Evolutionary conservation across 148 eudicot species (phyloP).

Genomic region (Gaultheria prostrata): DNA sequence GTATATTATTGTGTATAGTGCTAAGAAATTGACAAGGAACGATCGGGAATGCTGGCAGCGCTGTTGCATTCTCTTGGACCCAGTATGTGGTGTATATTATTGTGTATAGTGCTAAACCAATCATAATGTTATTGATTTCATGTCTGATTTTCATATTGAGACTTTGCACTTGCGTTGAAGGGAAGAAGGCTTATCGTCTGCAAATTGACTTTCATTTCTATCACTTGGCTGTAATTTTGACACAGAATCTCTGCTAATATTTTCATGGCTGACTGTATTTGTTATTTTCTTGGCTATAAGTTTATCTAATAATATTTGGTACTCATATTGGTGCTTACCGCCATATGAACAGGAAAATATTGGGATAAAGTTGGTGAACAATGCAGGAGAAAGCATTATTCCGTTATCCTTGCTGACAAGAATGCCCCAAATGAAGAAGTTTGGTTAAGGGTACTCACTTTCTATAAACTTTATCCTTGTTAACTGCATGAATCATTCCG

Average conservation of each 20-base stretch:
- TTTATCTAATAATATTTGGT: background rate
- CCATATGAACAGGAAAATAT: constrained; percentile 54
- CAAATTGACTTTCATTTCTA: background rate
- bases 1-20: background rate
- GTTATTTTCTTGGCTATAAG: background rate
- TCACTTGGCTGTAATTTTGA: background rate
- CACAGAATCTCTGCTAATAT: background rate
- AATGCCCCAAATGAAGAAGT: constrained; percentile 99
- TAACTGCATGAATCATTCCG: background rate
- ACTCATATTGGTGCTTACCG: background rate
- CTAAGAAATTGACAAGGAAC: too few relatives aligned
- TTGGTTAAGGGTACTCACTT: constrained; percentile 65
- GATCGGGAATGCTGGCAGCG: background rate
- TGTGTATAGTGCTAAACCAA: background rate
- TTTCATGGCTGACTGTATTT: background rate
- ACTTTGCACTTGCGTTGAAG: background rate
- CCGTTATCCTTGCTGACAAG: constrained; percentile 93
- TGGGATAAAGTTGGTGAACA: constrained; percentile 82
- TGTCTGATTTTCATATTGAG: background rate
- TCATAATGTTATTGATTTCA: background rate
- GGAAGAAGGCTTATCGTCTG: background rate
- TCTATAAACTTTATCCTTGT: background rate
- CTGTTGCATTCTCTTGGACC: background rate
- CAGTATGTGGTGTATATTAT: background rate
- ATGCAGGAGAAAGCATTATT: constrained; percentile 57